Base-by-base conservation (phyloP, 1,284 basidiomycete genomes). In the Sanghuangporus sanghuang region DNA sequence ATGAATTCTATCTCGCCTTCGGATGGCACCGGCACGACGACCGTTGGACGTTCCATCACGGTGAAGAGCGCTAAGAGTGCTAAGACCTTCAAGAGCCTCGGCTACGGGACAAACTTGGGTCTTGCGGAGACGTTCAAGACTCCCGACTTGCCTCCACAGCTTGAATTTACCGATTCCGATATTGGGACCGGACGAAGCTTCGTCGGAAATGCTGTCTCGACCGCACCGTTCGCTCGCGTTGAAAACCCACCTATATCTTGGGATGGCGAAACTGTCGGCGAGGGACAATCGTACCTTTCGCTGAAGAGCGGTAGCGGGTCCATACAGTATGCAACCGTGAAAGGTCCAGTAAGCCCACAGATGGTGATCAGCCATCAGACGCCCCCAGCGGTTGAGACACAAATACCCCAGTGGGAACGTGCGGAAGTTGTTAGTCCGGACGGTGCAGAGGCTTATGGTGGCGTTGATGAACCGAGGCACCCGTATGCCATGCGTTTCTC, bases 351-450 rank as follows among this genome's bases (percentile, higher is more conserved):
- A 53, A 63, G 64, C 44, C 61, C 65, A 8, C 63, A 57, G 35
- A 63, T 66, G 57, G 65, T 66, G 6, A 44, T 55, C 7, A 62
- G 57, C 44, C 35, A 57, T 36, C 65, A 66, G 54, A 66, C 65
- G 40, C 65, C 65, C 16, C 65, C 61, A 9, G 62, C 65, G 11
- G 57, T 57, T 42, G 52, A 59, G 48, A 58, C 65, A n/a, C 8
- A 44, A 16, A 21, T 61, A 21, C 65, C 53, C 18, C 40, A 40
- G 12, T 66, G 65, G 65, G 62, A 66, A 49, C 38, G 42, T 18
- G 65, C 65, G 27, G 65, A 66, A 38, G 65, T 66, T 42, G 48
- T 66, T 12, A 66, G 61, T 57, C 65, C 65, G 23, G 65, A 63
- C 16, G 62, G 61, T 18, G 48, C 39, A 16, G 59, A 61, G n/a